Base-by-base conservation (phyloP, 2,329 filamentous ascomycete genomes). In the Penicillium sp. region DNA sequence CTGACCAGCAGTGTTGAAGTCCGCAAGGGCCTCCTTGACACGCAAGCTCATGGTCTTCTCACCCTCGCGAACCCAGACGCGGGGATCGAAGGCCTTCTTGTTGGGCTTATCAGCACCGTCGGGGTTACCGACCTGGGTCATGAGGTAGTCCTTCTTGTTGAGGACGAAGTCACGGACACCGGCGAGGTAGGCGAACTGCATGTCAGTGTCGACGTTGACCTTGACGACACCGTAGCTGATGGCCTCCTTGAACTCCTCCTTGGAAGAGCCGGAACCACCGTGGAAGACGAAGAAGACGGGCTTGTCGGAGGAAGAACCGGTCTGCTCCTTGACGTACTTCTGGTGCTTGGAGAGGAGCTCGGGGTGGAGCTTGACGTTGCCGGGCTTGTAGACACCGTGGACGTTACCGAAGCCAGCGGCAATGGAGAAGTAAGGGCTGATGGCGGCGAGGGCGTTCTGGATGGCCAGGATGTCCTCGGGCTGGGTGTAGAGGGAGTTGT, bases 281-380 rank as follows among this genome's bases (percentile, higher is more conserved):
- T 99, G 94, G 89, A 99, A 99, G 77, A 99, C 94, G 72, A 99
- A 91, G 87, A 92, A 97, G 74, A 97, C 90, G 68, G 94, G 94
- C 88, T 97, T 97, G 74, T 90, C 84, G 65, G 90, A 85, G 69
- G 84, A 81, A 70, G 84, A 80, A 66, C 79, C 78, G 65, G 88
- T 86, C 82, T 95, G 85, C 79, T 93, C 86, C 79, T 91, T 86
- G 77, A 97, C 91, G 78, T 89, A 91, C 64, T 83, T 84, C 83
- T 99, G 94, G 87, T 99, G 94, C 89, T 97, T 97, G 78, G 86
- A 85, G 70, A 99, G 90, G 51, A 99, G 88, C 81, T 96, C 91
- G 57, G 94, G 94, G 82, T 96, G 92, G 64, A 99, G 88, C 81
- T 91, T 91, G 80, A 97, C 94, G 80, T 97, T 97, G 70, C 92